Evolutionary conservation across 768 basidiomycete species (phyloP), one percentile per base, ranked within the genome.

Genomic region (Pisolithus microcarpus): DNA sequence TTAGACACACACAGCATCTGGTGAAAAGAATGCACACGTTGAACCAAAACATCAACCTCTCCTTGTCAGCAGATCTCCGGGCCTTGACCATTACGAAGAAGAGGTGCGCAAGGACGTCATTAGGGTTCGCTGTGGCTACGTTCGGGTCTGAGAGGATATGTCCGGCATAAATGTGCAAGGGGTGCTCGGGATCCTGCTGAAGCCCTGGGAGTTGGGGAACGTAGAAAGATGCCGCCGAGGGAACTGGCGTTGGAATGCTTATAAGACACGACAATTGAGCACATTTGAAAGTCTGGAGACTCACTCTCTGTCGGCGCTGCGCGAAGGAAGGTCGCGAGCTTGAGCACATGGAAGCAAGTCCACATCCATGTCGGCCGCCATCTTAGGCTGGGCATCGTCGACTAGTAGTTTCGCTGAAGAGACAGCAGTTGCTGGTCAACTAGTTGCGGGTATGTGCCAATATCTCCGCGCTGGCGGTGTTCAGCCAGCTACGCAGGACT

Each of bases 1-100:
- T 44, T 18, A 16, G 16, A 21, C 38, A 23, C 9, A 38, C 34
- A 28, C 38, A 53, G 3, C 16, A n/a, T 36, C 19, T 6, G 26
- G 24, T 9, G 4, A 5, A 5, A 21, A 18, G 23, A 38, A 16
- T 26, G 16, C 84, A 61, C 61, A 91, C 93, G 69, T 97, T 97
- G 63, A 98, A 93, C 96, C 96, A 99, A 61, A 98, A 91, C 61
- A 98, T 78, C 8, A 97, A 68, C 34, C 95, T 73, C 65, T 93
- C 85, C 66, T 79, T 91, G 62, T 98, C 95, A n/a, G 93, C 91
- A 18, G 75, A 75, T 54, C 90, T 78, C 48, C 91, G 76, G 44
- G 92, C 91, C 67, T 93, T 91, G 38, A 92, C 73, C 70, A 98
- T 76, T 51, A 95, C 81, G 65, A 97, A 99, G 74, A 80, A 95